Evolutionary conservation across 768 basidiomycete species (phyloP).

Genomic region (Russula sp.): DNA sequence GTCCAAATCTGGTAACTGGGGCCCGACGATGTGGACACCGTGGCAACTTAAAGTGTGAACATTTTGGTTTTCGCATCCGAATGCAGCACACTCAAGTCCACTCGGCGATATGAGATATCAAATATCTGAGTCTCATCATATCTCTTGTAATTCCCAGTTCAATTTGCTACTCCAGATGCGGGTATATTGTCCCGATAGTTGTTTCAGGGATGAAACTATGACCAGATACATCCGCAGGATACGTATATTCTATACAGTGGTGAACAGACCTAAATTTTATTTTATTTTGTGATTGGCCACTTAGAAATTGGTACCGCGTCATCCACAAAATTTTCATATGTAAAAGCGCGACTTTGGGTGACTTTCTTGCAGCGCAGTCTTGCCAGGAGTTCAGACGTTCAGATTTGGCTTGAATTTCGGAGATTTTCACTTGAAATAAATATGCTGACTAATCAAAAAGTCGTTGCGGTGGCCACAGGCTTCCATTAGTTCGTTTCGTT

Average conservation of each 20-base stretch:
- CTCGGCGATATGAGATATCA: background rate
- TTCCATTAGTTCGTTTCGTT: background rate
- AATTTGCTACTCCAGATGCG: background rate
- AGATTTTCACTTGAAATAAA: background rate
- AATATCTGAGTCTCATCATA: background rate
- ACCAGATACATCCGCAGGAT: background rate
- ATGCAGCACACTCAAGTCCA: background rate
- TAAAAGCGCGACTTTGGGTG: background rate
- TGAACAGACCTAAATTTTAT: background rate
- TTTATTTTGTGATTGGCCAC: background rate
- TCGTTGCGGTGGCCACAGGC: background rate
- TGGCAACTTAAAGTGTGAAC: background rate
- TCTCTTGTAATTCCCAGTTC: background rate
- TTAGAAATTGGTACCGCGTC: background rate
- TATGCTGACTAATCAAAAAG: conserved; percentile 12
- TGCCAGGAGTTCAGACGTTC: background rate
- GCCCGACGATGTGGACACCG: background rate
- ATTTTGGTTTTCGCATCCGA: background rate
- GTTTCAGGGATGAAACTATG: background rate
- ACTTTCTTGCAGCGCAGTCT: background rate
- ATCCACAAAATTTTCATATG: background rate
- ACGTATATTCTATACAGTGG: background rate
- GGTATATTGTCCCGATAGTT: background rate
- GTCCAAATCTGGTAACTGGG: conserved; percentile 11
- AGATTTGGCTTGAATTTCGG: background rate